Conservation (phyloP, 2,329 filamentous ascomycete species). For the Talaromyces sp. region DNA sequence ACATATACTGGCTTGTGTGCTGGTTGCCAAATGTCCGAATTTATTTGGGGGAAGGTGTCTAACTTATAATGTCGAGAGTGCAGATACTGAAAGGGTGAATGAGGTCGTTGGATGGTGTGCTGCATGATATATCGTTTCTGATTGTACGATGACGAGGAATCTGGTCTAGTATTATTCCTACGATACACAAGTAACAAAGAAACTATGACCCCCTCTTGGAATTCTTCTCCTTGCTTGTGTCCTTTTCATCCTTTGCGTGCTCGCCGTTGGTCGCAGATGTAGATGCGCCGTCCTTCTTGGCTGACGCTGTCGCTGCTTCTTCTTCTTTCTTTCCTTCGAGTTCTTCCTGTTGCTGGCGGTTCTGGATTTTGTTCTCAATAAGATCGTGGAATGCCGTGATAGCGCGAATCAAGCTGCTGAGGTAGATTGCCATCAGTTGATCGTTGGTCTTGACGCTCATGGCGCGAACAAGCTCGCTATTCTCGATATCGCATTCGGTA, state of each 20-base stretch:
- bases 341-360: slow-evolving; percentile 93
- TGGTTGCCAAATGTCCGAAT: slow-evolving; percentile 63
- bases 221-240: slow-evolving; percentile 57
- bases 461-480: slow-evolving; percentile 84
- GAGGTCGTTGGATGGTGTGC: slow-evolving; percentile 71
- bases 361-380: slow-evolving; percentile 99
- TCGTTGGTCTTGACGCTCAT: slow-evolving; percentile 99
- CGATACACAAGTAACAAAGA: background rate
- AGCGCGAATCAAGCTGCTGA: slow-evolving; percentile 92
- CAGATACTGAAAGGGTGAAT: slow-evolving; percentile 51
- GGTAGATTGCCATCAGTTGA: slow-evolving; percentile 96
- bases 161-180: slow-evolving; percentile 23
- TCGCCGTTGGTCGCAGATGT: slow-evolving; percentile 46
- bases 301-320: slow-evolving; percentile 54
- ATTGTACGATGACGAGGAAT: background rate
- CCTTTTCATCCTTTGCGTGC: slow-evolving; percentile 51
- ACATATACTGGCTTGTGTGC: slow-evolving; percentile 78
- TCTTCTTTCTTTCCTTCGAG: slow-evolving; percentile 78
- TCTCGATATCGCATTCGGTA: slow-evolving; percentile 51
- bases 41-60: slow-evolving; percentile 58
- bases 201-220: slow-evolving; percentile 58
- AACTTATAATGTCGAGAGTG: background rate
- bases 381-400: slow-evolving; percentile 99
- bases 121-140: slow-evolving; percentile 35
- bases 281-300: slow-evolving; percentile 58